These are phyloP conservation scores for Leccinellum luteum DNA, from an alignment of 768 basidiomycete species.

Conservation along the genomic window DNA sequence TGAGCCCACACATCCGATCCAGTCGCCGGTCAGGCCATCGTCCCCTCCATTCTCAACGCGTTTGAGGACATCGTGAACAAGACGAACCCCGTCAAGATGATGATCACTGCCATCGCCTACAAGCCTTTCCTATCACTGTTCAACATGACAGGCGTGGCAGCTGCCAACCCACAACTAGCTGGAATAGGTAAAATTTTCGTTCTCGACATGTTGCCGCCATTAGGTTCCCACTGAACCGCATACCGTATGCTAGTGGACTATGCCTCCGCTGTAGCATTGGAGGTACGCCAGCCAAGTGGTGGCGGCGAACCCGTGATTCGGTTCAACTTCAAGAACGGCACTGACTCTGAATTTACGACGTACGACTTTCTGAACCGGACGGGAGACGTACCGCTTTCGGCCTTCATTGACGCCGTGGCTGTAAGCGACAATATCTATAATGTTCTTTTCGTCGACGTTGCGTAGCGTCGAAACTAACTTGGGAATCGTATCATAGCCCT, in stretches of 20 bases:
- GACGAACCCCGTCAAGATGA: constrained; percentile 53
- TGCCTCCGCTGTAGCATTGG: constrained; percentile 54
- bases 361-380: constrained; percentile 46
- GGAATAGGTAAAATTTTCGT: constrained; percentile 46
- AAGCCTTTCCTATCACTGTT: constrained; percentile 78
- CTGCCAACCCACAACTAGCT: constrained; percentile 50
- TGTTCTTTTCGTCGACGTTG: neutral
- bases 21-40: constrained; percentile 68
- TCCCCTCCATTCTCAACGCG: constrained; percentile 57
- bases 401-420: constrained; percentile 43
- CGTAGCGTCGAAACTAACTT: neutral
- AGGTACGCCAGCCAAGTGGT: constrained; percentile 49
- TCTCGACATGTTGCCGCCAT: neutral
- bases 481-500: constrained; percentile 36
- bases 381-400: constrained; percentile 53
- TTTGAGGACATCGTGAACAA: constrained; percentile 50
- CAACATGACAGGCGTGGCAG: constrained; percentile 65
- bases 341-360: constrained; percentile 41
- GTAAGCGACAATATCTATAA: constrained; percentile 21
- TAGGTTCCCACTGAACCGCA: neutral
- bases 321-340: constrained; percentile 72
- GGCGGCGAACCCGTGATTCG: constrained; percentile 52
- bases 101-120: constrained; percentile 63
- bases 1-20: neutral
- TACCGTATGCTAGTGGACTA: constrained; percentile 49